Conservation (phyloP, 768 basidiomycete species). For the Fomitopsis pulvina region DNA sequence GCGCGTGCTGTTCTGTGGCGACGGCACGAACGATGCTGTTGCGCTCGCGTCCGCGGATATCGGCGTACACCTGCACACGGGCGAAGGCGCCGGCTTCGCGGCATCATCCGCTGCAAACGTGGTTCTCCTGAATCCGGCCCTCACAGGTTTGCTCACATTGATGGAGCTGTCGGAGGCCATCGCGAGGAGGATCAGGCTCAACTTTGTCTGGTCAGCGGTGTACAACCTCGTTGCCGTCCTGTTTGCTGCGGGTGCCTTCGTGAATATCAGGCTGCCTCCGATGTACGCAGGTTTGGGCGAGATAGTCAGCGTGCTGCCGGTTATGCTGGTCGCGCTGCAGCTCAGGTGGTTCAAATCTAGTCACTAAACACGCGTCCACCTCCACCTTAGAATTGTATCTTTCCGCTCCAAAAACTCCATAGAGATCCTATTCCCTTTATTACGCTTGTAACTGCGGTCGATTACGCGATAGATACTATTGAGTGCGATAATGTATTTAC, state of each 20-base stretch:
- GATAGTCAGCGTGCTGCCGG: slow-evolving; percentile 36
- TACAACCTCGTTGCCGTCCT: slow-evolving; percentile 42
- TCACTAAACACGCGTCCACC: no score
- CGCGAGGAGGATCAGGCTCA: slow-evolving; percentile 27
- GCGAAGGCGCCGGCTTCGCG: slow-evolving; percentile 31
- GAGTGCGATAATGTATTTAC: no score
- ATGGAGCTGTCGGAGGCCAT: slow-evolving; percentile 30
- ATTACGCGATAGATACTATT: no score
- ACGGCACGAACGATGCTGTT: slow-evolving; percentile 48
- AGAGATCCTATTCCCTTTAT: no score
- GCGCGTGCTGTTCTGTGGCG: slow-evolving; percentile 38
- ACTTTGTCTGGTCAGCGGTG: slow-evolving; percentile 32
- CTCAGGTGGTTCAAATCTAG: slow-evolving; percentile 22
- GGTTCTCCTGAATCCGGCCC: slow-evolving; percentile 31
- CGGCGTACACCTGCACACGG: slow-evolving; percentile 28
- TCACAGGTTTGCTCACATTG: slow-evolving; percentile 31
- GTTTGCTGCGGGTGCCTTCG: slow-evolving; percentile 44
- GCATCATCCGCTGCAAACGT: slow-evolving; percentile 40
- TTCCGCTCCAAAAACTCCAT: no score
- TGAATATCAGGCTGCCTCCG: slow-evolving; percentile 30
- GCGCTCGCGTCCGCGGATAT: slow-evolving; percentile 48
- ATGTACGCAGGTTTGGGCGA: slow-evolving; percentile 39
- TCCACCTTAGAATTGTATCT: no score
- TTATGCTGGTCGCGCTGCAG: slow-evolving; percentile 30
- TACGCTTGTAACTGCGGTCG: no score